These are phyloP conservation scores for Prosopis cineraria DNA, from an alignment of 306 rosid genomes.

Conservation along the genomic window DNA sequence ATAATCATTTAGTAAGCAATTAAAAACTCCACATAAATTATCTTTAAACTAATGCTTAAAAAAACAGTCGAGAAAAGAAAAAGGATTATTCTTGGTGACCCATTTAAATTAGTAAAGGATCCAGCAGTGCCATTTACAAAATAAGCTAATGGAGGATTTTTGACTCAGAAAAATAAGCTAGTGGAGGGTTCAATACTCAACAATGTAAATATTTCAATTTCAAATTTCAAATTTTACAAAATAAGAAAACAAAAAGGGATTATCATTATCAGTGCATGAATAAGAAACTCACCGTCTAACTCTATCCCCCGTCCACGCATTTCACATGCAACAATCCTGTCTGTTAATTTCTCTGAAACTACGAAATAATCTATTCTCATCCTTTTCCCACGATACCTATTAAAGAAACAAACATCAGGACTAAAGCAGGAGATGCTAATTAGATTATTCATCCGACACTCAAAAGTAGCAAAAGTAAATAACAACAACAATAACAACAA, in stretches of 20 bases:
- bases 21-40: not conserved
- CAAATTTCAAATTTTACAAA: conserved; percentile 8
- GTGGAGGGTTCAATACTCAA: conserved; percentile 6
- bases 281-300: conserved; percentile 58
- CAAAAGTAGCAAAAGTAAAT: conserved; percentile 7
- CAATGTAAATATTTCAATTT: conserved; percentile 5
- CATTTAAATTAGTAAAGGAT: conserved; percentile 12
- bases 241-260: not conserved
- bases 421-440: conserved; percentile 17
- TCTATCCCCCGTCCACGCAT: conserved; percentile 93
- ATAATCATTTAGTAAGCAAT: not conserved
- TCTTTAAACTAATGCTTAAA: not conserved
- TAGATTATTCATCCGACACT: conserved; percentile 21
- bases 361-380: conserved; percentile 95
- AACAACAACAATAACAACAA: no score
- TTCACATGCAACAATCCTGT: conserved; percentile 76
- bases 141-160: conserved; percentile 18
- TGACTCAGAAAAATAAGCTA: not conserved
- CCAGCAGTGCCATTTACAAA: conserved; percentile 28
- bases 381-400: conserved; percentile 96
- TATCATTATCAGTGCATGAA: conserved; percentile 17
- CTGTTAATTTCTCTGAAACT: conserved; percentile 68
- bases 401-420: conserved; percentile 36
- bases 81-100: conserved; percentile 10
- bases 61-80: not conserved